Base-by-base conservation (phyloP, 2,329 filamentous ascomycete genomes). In the Sporothrix sp. region DNA sequence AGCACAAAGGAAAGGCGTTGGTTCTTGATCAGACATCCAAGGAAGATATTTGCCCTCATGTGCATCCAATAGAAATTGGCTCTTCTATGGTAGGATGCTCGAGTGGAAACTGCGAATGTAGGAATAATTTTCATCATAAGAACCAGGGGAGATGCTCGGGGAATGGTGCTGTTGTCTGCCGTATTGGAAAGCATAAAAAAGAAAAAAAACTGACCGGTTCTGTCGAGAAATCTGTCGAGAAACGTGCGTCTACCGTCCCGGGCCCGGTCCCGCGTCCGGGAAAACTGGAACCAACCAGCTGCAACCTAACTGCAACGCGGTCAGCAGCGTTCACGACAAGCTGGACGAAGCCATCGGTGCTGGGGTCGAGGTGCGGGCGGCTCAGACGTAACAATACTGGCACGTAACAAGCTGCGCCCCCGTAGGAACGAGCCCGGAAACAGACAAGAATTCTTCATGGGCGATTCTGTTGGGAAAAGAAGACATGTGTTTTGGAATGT, bases 91-190 rank as follows among this genome's bases (percentile, higher is more conserved):
- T 76, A 51, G 52, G 54, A 53, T 57, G 76, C 81, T 85, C 81
- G 74, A 85, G 84, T 86, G 84, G 81, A 88, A 88, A 88, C 84
- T 88, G 84, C 84, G 84, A 89, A 87, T 86, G 74, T 78, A 72
- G 74, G 68, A 78, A 81, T 74, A 76, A 76, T 67, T 82, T 85
- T 85, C 81, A 85, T 86, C 82, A 85, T 81, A 43, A 60, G 62
- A 64, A 59, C 50, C 48, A 50, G 47, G 47, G 56, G 25, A 40
- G 47, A 52, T n/a, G n/a, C n/a, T n/a, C n/a, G 54, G 18, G n/a
- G 40, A 30, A 27, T 11, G 10, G 18, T 33, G 27, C 16, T 32
- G 28, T 28, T 20, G 14, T 40, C 47, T 44, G 25, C 33, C 48
- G 25, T 25, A n/a, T 32, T n/a, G 7, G 8, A 25, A 9, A 35